Base-by-base conservation (phyloP, 106 monocot species). In the Acorus gramineus region DNA sequence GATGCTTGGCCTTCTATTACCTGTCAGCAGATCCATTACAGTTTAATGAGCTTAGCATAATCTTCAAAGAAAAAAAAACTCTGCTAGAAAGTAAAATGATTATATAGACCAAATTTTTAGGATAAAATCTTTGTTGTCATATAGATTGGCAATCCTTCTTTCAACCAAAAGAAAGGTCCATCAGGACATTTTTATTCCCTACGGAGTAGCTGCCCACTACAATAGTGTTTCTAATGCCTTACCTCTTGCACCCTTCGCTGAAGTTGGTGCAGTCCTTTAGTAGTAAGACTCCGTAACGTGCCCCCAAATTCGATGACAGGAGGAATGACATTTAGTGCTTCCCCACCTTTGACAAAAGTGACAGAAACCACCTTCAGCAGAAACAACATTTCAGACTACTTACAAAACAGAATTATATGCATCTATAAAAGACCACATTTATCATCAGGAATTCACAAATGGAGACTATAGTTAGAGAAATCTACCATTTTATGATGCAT, bases 261-360 rank as follows among this genome's bases (percentile, higher is more conserved):
- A 2, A 88, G 77, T 61, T 66, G 52, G 2, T 77, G 42, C n/a
- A 88, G 47, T 11, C 84, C 84, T 63, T 81, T 81, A 6, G 84
- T 84, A 3, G 87, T 84, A 56, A 88, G 80, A 64, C 87, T 88
- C 63, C 87, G 65, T 50, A 88, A 64, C 44, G 80, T 88, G 28
- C 87, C 87, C 28, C 87, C 87, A 73, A 88, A 88, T 67, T 88
- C 78, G 2, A 81, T 66, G 60, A 70, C 55, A 61, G 69, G 44
- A 49, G 86, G 80, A 43, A 78, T 76, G 8, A 57, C 56, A 67
- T 65, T 56, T 55, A 64, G 47, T 56, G 57, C 45, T 10, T 14
- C 66, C 9, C 81, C 87, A 73, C 78, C 78, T 52, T 75, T 81
- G 9, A 84, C 66, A 61, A 74, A 88, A n/a, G 87, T 88, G 14